Percentiles rank a stretch among this genome's conserved stretches.
phyloP scores from a whole-genome alignment of 1,284 basidiomycete genomes.

The Rhodofomes roseus region DNA sequence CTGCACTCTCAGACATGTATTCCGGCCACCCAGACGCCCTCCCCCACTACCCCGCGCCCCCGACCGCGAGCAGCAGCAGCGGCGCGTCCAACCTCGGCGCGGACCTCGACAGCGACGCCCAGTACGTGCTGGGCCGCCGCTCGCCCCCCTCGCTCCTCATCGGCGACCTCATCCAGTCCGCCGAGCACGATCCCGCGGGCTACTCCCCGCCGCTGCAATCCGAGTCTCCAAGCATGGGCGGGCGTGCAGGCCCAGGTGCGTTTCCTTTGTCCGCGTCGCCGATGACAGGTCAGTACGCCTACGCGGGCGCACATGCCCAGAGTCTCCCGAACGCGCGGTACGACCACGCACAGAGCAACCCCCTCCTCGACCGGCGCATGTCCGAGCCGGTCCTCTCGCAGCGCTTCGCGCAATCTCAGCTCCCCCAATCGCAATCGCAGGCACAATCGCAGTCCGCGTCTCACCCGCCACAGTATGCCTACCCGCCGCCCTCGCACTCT shows the following conservation, averaged over 20 bases:
- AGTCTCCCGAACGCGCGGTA: conserved; percentile 15
- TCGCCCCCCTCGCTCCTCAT: conserved; percentile 19
- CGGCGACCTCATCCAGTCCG: conserved; percentile 10
- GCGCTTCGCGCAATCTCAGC: conserved; percentile 14
- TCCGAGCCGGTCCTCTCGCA: conserved; percentile 48
- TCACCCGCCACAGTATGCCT: conserved; percentile 8
- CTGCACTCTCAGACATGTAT: conserved; percentile 6
- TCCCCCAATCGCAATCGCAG: neutral
- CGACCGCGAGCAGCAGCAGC: conserved; percentile 5
- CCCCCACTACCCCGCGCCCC: conserved; percentile 5
- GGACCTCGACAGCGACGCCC: conserved; percentile 25
- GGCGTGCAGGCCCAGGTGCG: neutral
- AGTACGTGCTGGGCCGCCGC: conserved; percentile 17
- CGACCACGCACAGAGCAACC: conserved; percentile 19
- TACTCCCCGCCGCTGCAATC: conserved; percentile 16
- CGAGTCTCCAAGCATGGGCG: conserved; percentile 11
- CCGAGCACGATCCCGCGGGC: conserved; percentile 10
- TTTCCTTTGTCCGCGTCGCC: neutral
- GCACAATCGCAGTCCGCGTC: neutral
- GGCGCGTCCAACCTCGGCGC: conserved; percentile 9
- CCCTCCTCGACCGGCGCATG: conserved; percentile 54
- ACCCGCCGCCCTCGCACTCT: conserved; percentile 14
- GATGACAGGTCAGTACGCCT: neutral
- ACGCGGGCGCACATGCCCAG: conserved; percentile 7
- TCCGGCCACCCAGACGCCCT: conserved; percentile 1